Evolutionary conservation across 108 stramenopile species (phyloP).

Genomic region (Stephanodiscus triporus): DNA sequence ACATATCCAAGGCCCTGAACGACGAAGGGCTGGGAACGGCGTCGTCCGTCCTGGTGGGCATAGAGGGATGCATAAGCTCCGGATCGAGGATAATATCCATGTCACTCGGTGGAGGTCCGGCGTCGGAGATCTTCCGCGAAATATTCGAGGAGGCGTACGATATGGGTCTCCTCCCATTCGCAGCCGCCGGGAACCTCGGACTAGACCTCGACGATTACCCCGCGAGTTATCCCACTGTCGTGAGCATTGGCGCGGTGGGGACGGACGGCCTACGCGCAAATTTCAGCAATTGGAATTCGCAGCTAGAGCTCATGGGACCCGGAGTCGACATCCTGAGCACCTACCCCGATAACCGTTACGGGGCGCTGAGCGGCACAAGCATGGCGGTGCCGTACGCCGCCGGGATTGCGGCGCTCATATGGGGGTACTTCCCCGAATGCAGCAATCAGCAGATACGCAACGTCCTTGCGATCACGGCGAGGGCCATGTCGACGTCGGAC

Average conservation of each 20-base stretch:
- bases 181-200: constrained; percentile 61
- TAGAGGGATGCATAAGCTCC: constrained; percentile 43
- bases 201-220: constrained; percentile 35
- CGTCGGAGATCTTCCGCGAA: constrained; percentile 22
- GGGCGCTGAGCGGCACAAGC: constrained; percentile 58
- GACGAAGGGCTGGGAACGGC: constrained; percentile 38
- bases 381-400: constrained; percentile 77
- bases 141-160: constrained; percentile 41
- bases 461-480: constrained; percentile 45
- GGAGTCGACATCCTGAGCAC: constrained; percentile 58
- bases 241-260: constrained; percentile 59
- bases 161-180: constrained; percentile 46
- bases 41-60: constrained; percentile 32
- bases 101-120: constrained; percentile 41
- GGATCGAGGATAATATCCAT: constrained; percentile 57
- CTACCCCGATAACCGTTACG: constrained; percentile 34
- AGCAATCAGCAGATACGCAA: constrained; percentile 53
- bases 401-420: constrained; percentile 60
- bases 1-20: constrained; percentile 46
- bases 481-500: background rate
- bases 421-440: constrained; percentile 52
- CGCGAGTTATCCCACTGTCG: constrained; percentile 48
- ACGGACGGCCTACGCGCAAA: constrained; percentile 22
- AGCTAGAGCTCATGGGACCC: constrained; percentile 64
- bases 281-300: constrained; percentile 55